A percentile compares a stretch with the other conserved stretches of the same genome.
phyloP scores from a whole-genome alignment of 495 filamentous ascomycete genomes.

The Penicillium dipodomyicola region DNA sequence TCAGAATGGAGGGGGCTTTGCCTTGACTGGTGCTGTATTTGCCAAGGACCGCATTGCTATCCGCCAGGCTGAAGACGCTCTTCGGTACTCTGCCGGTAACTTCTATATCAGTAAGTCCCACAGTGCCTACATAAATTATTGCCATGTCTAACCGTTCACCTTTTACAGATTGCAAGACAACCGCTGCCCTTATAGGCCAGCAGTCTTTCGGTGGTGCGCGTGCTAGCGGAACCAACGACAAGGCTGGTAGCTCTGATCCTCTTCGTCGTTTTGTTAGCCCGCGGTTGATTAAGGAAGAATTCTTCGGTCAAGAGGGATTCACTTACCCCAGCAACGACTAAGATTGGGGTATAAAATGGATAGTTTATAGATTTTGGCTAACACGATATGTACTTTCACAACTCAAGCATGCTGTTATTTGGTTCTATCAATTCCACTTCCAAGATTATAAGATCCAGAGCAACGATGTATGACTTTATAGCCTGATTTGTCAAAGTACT shows the following conservation, averaged over 20 bases:
- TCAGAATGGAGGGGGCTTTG: conserved; percentile 60
- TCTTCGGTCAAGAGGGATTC: conserved; percentile 56
- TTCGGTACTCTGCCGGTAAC: conserved; percentile 77
- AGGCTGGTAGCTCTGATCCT: conserved; percentile 68
- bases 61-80: conserved; percentile 66
- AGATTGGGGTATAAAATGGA: not conserved
- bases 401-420: not conserved
- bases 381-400: conserved; percentile 3
- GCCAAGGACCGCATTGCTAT: conserved; percentile 65
- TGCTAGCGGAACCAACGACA: conserved; percentile 79
- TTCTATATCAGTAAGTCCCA: conserved; percentile 69
- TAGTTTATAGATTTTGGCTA: not conserved
- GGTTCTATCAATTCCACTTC: not conserved
- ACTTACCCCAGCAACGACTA: conserved; percentile 67
- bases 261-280: conserved; percentile 69
- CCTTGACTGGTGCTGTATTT: conserved; percentile 76
- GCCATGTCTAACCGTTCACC: not conserved
- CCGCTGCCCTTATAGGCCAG: conserved; percentile 78
- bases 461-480: too few relatives aligned
- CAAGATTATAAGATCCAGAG: too few relatives aligned
- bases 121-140: not conserved
- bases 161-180: conserved; percentile 68
- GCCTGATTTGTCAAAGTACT: too few relatives aligned
- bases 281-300: conserved; percentile 80
- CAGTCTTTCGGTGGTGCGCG: conserved; percentile 77